Conservation (phyloP, 306 rosid genomes). For the Lathyrus aphaca region DNA sequence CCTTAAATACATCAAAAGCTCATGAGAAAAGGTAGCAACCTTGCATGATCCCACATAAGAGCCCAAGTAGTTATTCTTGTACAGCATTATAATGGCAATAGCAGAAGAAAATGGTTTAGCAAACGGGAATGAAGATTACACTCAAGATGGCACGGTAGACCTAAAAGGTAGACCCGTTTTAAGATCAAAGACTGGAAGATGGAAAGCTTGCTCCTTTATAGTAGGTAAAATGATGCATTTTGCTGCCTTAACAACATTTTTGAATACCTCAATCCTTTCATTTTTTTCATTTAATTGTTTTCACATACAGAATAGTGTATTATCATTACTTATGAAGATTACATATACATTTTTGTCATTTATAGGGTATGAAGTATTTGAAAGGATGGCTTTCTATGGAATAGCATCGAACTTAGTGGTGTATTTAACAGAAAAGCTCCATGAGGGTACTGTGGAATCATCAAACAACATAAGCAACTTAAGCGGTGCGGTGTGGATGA, state of each 20-base stretch:
- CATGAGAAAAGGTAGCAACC: neutral
- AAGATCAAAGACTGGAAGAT: constrained; percentile 49
- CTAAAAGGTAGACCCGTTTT: constrained; percentile 48
- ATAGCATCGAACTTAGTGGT: constrained; percentile 67
- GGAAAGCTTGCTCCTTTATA: constrained; percentile 51
- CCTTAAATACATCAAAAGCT: constrained; percentile 17
- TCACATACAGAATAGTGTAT: neutral
- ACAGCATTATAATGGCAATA: constrained; percentile 31
- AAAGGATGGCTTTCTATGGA: constrained; percentile 89
- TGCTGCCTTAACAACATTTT: neutral
- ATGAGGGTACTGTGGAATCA: constrained; percentile 71
- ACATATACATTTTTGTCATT: neutral
- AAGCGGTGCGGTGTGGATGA: constrained; percentile 70
- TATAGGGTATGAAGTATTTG: constrained; percentile 71
- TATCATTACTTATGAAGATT: neutral
- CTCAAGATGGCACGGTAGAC: constrained; percentile 51
- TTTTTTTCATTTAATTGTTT: no score
- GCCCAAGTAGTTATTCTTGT: constrained; percentile 6
- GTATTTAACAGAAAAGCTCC: constrained; percentile 63
- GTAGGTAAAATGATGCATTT: constrained; percentile 42
- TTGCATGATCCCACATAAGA: neutral
- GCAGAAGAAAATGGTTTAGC: constrained; percentile 40
- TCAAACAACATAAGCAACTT: constrained; percentile 76
- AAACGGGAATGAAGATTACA: constrained; percentile 36
- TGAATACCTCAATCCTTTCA: no score